These are phyloP conservation scores for Cicer yamashitae DNA, from an alignment of 306 rosid species.

Conservation along the genomic window DNA sequence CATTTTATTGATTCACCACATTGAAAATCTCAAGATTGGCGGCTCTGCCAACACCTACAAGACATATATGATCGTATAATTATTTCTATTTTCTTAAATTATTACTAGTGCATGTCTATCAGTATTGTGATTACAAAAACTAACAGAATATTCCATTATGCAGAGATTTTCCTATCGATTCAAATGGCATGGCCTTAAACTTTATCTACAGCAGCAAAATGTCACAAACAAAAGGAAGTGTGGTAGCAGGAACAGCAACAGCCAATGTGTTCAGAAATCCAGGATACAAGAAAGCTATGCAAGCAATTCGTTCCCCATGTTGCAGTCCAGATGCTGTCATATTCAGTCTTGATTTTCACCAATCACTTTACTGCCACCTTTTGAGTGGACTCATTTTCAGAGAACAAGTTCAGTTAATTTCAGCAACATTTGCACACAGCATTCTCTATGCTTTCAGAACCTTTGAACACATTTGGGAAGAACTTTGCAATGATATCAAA, in stretches of 20 bases:
- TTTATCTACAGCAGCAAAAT: slow-evolving; percentile 82
- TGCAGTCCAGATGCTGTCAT: slow-evolving; percentile 95
- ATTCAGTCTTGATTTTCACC: slow-evolving; percentile 79
- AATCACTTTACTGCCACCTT: slow-evolving; percentile 89
- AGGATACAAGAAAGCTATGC: slow-evolving; percentile 52
- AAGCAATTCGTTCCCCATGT: slow-evolving; percentile 55
- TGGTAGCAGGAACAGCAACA: slow-evolving; percentile 85
- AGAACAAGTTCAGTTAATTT: slow-evolving; percentile 65
- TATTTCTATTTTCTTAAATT: too few relatives aligned
- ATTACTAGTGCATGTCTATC: too few relatives aligned
- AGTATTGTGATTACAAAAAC: background rate
- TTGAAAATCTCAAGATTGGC: too few relatives aligned
- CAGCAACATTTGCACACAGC: slow-evolving; percentile 85
- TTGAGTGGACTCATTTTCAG: slow-evolving; percentile 72
- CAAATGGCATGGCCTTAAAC: slow-evolving; percentile 74
- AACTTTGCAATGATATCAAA: slow-evolving; percentile 65
- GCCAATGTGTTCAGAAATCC: slow-evolving; percentile 63
- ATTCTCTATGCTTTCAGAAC: slow-evolving; percentile 73
- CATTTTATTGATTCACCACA: too few relatives aligned
- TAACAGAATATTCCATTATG: background rate
- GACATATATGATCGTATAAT: too few relatives aligned
- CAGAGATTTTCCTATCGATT: slow-evolving; percentile 75
- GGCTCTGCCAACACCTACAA: too few relatives aligned
- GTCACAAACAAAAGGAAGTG: slow-evolving; percentile 71
- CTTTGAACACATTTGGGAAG: slow-evolving; percentile 82